phyloP scores from a whole-genome alignment of 129 eudicot genomes.

The Flaveria sonorensis region DNA sequence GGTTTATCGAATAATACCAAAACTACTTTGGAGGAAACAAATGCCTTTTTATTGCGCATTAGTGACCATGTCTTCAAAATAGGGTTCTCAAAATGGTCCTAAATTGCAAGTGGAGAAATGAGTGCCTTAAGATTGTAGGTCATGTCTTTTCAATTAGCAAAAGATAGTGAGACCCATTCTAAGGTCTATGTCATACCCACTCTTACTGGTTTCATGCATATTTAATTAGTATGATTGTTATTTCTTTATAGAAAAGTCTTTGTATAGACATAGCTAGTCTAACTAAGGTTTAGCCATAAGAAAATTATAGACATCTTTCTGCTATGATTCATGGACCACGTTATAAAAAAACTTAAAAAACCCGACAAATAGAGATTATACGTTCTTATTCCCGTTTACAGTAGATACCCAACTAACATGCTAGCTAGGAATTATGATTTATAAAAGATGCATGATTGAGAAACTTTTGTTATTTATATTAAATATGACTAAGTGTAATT shows the following conservation, averaged over 20 bases:
- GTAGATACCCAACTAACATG: neutral
- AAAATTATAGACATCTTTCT: neutral
- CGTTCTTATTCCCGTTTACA: neutral
- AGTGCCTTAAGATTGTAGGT: conserved; percentile 7
- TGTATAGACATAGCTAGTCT: neutral
- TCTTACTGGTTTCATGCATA: conserved; percentile 25
- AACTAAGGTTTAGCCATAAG: neutral
- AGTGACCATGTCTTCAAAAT: conserved; percentile 14
- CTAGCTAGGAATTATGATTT: no score
- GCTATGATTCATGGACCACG: no score
- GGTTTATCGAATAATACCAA: neutral
- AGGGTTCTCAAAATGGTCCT: conserved; percentile 13
- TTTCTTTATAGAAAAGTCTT: conserved; percentile 13
- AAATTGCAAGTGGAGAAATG: conserved; percentile 4
- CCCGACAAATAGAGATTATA: conserved; percentile 19
- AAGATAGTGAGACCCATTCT: conserved; percentile 26
- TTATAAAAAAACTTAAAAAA: neutral
- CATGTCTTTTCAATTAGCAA: conserved; percentile 22
- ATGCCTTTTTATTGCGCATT: conserved; percentile 10
- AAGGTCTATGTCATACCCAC: conserved; percentile 22
- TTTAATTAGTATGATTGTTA: neutral
- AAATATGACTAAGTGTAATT: no score
- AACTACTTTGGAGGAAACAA: conserved; percentile 1
- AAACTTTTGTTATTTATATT: no score
- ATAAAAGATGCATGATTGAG: no score